A percentile compares a stretch with the other conserved stretches of the same genome.
These are phyloP conservation scores for Pichia kudriavzevii DNA, from an alignment of 1,139 yeast species.

Conservation along the genomic window DNA sequence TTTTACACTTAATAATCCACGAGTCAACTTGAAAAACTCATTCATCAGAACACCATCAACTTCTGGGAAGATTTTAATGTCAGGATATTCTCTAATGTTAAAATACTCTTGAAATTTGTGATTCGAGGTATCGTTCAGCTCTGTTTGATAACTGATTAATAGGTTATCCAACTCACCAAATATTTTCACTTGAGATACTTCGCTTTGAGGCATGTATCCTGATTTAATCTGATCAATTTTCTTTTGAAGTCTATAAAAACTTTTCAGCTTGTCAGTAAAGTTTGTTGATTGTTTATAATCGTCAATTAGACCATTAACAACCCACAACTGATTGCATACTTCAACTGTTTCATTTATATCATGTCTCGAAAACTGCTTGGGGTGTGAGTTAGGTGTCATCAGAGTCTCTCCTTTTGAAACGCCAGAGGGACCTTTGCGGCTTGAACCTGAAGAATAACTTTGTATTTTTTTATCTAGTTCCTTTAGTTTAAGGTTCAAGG, in stretches of 20 bases:
- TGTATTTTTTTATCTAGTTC: constrained; percentile 5
- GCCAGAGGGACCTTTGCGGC: too few relatives aligned
- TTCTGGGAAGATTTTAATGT: constrained; percentile 9
- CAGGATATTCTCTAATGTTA: constrained; percentile 10
- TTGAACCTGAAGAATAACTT: constrained; percentile 7
- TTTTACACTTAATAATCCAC: constrained; percentile 5
- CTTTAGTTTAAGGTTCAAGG: constrained; percentile 1
- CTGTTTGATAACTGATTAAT: too few relatives aligned
- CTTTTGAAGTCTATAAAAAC: constrained; percentile 14
- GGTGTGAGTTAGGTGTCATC: too few relatives aligned
- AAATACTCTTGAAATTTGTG: constrained; percentile 13
- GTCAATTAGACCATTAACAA: constrained; percentile 22
- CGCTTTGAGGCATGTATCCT: too few relatives aligned
- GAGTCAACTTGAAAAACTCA: constrained; percentile 15
- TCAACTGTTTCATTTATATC: constrained; percentile 21
- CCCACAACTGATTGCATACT: constrained; percentile 25
- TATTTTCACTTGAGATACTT: too few relatives aligned
- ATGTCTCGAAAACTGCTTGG: neutral
- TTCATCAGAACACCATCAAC: constrained; percentile 13
- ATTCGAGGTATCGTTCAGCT: too few relatives aligned
- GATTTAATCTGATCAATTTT: constrained; percentile 15
- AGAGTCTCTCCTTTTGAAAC: too few relatives aligned
- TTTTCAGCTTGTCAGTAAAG: neutral
- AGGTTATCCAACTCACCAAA: too few relatives aligned
- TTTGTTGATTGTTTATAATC: constrained; percentile 12